Evolutionary conservation across 2,329 filamentous ascomycete genomes (phyloP), one percentile per base, ranked within the genome.

Genomic region (Penicillium sumatraense): DNA sequence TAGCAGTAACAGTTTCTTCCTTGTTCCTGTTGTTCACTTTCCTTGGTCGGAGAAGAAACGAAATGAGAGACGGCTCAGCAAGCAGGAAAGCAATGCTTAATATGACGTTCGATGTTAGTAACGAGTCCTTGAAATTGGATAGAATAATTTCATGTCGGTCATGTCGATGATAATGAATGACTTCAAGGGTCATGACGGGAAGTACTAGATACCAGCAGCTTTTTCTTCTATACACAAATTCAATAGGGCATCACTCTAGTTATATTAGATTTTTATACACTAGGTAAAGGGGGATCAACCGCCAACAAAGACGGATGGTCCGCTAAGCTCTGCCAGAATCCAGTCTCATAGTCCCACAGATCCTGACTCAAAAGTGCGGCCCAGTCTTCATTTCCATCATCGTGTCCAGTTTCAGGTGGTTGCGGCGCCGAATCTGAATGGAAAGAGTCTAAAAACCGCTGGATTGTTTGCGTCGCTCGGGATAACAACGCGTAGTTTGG

Each of bases 1-100:
- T 66, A 75, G 74, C 56, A 77, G 73, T 57, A 83, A 83, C 24
- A 62, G 61, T 41, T 66, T 68, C 54, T 62, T 65, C 31, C 36
- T 60, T 24, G 47, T 64, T 31, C 63, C 64, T 29, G 63, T 69
- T n/a, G 41, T 58, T 42, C 62, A 66, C 41, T 66, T 69, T 50
- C 59, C 64, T 1, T 67, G 66, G 65, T 63, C 57, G 33, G 59
- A 64, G 46, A 65, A 62, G 51, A 51, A 29, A 26, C 44, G 54
- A 16, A 42, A 18, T 40, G 36, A 44, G 40, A 44, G 38, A 33
- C 27, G 40, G 27, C 27, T 26, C 16, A 41, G 18, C 14, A 26
- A 36, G 21, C 13, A 46, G 16, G 49, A 52, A 11, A 31, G 27
- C 42, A 46, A 46, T 46, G 42, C 27, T 31, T 46, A 23, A 29